Conservation (phyloP, 495 filamentous ascomycete genomes). For the Viridothelium virens region DNA sequence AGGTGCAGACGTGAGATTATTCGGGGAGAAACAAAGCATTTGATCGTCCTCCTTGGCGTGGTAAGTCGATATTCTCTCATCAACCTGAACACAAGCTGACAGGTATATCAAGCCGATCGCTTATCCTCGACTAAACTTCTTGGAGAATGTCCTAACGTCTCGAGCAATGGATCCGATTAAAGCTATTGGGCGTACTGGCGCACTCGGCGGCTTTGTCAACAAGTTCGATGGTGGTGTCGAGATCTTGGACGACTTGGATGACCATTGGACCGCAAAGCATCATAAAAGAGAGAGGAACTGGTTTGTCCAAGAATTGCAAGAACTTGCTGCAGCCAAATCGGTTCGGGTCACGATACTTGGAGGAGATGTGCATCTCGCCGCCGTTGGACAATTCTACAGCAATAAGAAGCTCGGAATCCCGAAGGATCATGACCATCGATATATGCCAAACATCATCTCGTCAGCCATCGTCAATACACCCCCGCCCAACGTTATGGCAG, state of each 20-base stretch:
- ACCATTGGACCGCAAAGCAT: slow-evolving; percentile 95
- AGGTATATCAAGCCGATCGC: slow-evolving; percentile 55
- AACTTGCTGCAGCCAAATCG: slow-evolving; percentile 81
- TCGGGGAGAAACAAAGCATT: slow-evolving; percentile 75
- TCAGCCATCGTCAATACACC: slow-evolving; percentile 90
- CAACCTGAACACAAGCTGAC: slow-evolving; percentile 4
- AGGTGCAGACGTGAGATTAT: slow-evolving; percentile 72
- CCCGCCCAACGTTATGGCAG: slow-evolving; percentile 79
- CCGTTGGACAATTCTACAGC: slow-evolving; percentile 89
- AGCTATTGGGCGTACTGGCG: slow-evolving; percentile 70
- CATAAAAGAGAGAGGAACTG: slow-evolving; percentile 82
- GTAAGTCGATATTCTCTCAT: slow-evolving; percentile 6
- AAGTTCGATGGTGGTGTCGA: slow-evolving; percentile 88
- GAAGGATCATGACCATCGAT: slow-evolving; percentile 82
- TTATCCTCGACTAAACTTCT: slow-evolving; percentile 78
- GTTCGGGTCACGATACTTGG: slow-evolving; percentile 83
- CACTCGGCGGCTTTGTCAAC: slow-evolving; percentile 77
- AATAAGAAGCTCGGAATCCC: slow-evolving; percentile 62
- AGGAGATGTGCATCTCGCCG: slow-evolving; percentile 89
- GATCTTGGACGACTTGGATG: slow-evolving; percentile 83
- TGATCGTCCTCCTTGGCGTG: slow-evolving; percentile 66
- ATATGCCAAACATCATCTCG: slow-evolving; percentile 85
- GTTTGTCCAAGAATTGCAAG: slow-evolving; percentile 82
- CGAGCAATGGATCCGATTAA: slow-evolving; percentile 78
- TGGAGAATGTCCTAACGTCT: slow-evolving; percentile 70